A percentile compares a stretch with the other conserved stretches of the same genome.
Conservation (phyloP, 1,284 basidiomycete species). For the Lentinula novae-zelandiae region DNA sequence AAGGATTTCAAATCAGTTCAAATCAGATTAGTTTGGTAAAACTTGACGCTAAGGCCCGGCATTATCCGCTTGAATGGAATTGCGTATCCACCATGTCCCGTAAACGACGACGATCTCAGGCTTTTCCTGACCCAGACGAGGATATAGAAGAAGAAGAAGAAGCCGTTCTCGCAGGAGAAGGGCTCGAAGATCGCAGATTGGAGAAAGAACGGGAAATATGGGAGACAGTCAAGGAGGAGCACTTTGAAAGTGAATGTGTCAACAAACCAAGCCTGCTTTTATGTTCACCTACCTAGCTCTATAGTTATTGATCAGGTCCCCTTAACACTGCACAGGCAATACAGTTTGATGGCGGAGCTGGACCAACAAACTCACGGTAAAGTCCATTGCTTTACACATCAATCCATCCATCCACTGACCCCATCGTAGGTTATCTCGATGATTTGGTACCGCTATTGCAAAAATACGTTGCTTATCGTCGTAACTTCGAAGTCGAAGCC, state of each 20-base stretch:
- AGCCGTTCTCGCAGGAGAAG: constrained; percentile 15
- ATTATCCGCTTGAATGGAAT: no score
- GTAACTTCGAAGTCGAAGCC: constrained; percentile 12
- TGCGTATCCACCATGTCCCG: constrained; percentile 23
- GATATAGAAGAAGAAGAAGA: constrained; percentile 15
- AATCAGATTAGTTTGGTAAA: no score
- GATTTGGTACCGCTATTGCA: constrained; percentile 38
- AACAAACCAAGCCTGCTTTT: neutral
- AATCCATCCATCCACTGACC: neutral
- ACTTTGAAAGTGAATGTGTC: constrained; percentile 62
- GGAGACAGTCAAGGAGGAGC: constrained; percentile 76
- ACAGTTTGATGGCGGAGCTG: constrained; percentile 76
- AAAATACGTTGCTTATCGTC: constrained; percentile 39
- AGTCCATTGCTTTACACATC: neutral
- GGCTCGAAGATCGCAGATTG: constrained; percentile 14
- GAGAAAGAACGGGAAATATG: constrained; percentile 63
- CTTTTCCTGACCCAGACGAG: constrained; percentile 32
- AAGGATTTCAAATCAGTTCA: no score
- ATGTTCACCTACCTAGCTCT: neutral
- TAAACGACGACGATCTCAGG: constrained; percentile 47
- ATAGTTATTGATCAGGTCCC: constrained; percentile 85
- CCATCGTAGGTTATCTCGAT: constrained; percentile 32
- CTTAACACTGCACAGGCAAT: constrained; percentile 78
- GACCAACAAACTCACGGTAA: constrained; percentile 73
- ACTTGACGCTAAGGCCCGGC: no score